Conservation (phyloP, 129 eudicot species). For the Chrysanthemum makinoi region DNA sequence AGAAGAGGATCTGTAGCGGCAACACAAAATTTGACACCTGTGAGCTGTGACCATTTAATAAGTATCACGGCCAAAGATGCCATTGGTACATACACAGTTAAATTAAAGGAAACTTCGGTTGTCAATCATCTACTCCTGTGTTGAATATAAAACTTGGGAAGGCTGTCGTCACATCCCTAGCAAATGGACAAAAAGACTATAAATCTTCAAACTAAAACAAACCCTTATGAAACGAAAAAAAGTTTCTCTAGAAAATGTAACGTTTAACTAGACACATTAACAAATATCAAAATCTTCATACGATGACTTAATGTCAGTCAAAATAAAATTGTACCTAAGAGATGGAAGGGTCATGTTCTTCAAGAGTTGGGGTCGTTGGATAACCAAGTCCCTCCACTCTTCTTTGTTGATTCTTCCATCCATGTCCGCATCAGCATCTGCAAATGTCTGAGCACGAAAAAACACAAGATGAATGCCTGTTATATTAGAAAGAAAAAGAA, state of each 20-base stretch:
- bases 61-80: neutral
- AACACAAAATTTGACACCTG: conserved; percentile 4
- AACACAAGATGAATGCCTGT: conserved; percentile 2
- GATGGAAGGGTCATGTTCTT: conserved; percentile 70
- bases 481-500: neutral
- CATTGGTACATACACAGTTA: neutral
- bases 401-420: conserved; percentile 60
- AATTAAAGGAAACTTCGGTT: conserved; percentile 7
- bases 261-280: too few relatives aligned
- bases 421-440: conserved; percentile 52
- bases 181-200: conserved; percentile 1
- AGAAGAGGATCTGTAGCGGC: neutral
- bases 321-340: conserved; percentile 35
- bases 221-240: neutral
- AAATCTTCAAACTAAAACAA: neutral
- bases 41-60: neutral
- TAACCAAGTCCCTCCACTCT: conserved; percentile 55
- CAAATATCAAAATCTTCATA: too few relatives aligned
- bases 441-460: conserved; percentile 43
- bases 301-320: too few relatives aligned
- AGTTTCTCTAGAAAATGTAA: too few relatives aligned
- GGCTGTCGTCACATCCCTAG: conserved; percentile 48
- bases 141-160: conserved; percentile 55
- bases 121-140: conserved; percentile 45
- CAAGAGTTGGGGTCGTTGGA: conserved; percentile 50